Base-by-base conservation (phyloP, 2,329 filamentous ascomycete genomes). In the Aureobasidium leucospermi region DNA sequence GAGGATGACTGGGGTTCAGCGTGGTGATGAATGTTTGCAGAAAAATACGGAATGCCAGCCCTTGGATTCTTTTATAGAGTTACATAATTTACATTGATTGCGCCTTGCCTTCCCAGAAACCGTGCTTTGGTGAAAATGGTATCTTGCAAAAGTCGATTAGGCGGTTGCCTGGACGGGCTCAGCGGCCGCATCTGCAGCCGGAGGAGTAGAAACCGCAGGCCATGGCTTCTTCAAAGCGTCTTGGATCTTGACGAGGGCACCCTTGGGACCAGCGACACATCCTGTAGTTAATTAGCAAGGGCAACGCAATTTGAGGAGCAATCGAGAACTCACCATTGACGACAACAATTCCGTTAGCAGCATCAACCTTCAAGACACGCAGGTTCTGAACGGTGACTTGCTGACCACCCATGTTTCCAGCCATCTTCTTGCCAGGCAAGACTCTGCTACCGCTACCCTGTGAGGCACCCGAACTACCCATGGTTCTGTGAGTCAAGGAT, bases 381-480 rank as follows among this genome's bases (percentile, higher is more conserved):
- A 97, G 78, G 75, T 96, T 96, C 81, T 96, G 92, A 60, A 94
- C 82, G 49, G 94, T 99, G 59, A 91, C 88, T 66, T 84, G 85
- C 74, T 96, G 83, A 65, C 88, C 89, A 64, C 94, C 94, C 94
- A 99, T 97, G 61, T 90, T 85, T 59, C 94, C 94, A 3, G 94
- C 85, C 94, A 99, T 99, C 78, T 91, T 94, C 84, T 99, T 99
- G 62, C 94, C 94, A 0, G 94, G 94, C 70, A 91, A 79, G 28
- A 99, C 93, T 75, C 94, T 85, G 63, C 90, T 95, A 76, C 94
- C 94, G 71, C 88, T 86, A 65, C 94, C 94, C 76, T 99, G 94
- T 67, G 88, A 89, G 62, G 88, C 90, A 72, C 94, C 94, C 7
- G 87, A 82, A 36, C 90, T 93, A 80, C 94, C 94, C 77, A 96